Base-by-base conservation (phyloP, 352 stramenopile genomes). In the Globisporangium abappressorium region DNA sequence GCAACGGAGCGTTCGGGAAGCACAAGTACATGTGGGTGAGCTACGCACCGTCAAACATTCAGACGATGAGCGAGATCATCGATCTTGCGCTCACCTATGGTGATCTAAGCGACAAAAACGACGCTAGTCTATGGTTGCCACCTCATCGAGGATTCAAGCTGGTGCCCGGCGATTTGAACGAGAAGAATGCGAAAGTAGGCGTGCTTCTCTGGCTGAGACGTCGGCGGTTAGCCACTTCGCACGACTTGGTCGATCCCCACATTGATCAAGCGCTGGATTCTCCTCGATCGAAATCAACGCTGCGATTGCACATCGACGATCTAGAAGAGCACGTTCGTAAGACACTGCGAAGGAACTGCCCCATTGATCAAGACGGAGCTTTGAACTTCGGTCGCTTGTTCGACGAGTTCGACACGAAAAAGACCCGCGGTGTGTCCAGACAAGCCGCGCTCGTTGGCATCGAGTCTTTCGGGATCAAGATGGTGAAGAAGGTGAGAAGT, bases 1-100 rank as follows among this genome's bases (percentile, higher is more conserved):
- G 80, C 34, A 78, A 73, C 15, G 83, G 83, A 8, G 62, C 74
- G 3, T 93, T 93, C 55, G 82, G 81, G 5, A 90, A 90, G 60
- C 83, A 85, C 66, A 91, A 89, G 70, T 93, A 89, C 65, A 88
- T 93, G 43, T 93, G 85, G 85, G 71, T 85, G 2, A 91, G 77
- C 53, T 77, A 87, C 43, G 77, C 85, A 14, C 74, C 79, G 12
- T 62, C 85, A 6, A 80, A 68, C 47, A 73, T 69, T 1, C 81
- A 84, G 65, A 80, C 80, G 47, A 73, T 62, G 11, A 91, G 77
- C 53, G 85, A 93, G 53, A 33, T 93, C 14, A 86, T 91, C 55
- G 86, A 87, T 62, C 49, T 94, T 5, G 84, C 75, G 9, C 73
- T 94, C 1, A 88, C 82, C 12, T 81, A 77, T 62, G 85, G 85